Percentiles rank a stretch among this genome's conserved stretches.
phyloP scores from a whole-genome alignment of 2,329 filamentous ascomycete species.

The Cladophialophora exuberans region DNA sequence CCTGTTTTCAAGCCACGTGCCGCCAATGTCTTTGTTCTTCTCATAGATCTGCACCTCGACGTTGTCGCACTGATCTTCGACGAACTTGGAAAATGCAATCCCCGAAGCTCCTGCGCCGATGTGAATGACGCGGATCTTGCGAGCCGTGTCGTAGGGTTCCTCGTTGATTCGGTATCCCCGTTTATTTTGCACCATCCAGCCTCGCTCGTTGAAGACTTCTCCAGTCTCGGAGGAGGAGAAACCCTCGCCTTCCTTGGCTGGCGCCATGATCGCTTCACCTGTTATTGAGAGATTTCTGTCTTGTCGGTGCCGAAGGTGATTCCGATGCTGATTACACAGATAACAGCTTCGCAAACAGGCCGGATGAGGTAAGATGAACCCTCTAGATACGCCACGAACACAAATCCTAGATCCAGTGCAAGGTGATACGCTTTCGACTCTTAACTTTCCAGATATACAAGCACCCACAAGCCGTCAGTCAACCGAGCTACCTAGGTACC shows the following conservation, averaged over 20 bases:
- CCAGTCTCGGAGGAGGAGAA: conserved; percentile 15
- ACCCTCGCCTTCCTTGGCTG: conserved; percentile 20
- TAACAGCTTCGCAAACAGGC: too few relatives aligned
- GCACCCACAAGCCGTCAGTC: too few relatives aligned
- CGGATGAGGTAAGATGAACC: too few relatives aligned
- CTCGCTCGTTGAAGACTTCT: conserved; percentile 20
- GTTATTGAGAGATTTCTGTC: too few relatives aligned
- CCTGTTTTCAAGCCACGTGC: conserved; percentile 39
- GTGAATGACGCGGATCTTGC: conserved; percentile 39
- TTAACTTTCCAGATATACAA: too few relatives aligned
- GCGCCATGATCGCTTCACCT: conserved; percentile 21
- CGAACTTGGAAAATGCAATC: conserved; percentile 43
- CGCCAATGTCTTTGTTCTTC: conserved; percentile 37
- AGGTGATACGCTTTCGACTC: too few relatives aligned
- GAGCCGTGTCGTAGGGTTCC: conserved; percentile 18
- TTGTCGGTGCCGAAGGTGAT: too few relatives aligned
- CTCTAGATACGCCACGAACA: too few relatives aligned
- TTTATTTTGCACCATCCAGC: conserved; percentile 20
- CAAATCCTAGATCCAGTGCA: too few relatives aligned
- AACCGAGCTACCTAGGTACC: too few relatives aligned
- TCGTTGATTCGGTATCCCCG: conserved; percentile 21
- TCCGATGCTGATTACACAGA: too few relatives aligned
- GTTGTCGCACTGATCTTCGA: conserved; percentile 21
- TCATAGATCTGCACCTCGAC: conserved; percentile 35
- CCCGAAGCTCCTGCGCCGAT: conserved; percentile 48